Evolutionary conservation across 345 rosid species (phyloP), one percentile per base, ranked within the genome.

Genomic region (Eucalyptus regnans): DNA sequence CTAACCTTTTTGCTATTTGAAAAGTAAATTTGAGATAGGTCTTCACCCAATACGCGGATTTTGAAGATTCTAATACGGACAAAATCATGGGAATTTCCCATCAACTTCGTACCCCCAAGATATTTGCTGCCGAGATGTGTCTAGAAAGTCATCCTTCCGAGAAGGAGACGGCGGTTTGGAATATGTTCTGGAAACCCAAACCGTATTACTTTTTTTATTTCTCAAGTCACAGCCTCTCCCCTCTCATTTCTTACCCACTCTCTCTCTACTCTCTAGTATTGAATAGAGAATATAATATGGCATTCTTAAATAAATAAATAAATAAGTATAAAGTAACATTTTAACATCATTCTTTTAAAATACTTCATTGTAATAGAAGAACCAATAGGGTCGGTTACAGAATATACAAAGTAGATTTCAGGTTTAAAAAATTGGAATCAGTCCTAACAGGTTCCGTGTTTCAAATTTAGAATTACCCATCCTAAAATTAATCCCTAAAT

Each of bases 321-420:
- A 12, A n/a, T 6, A 64, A n/a, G 6, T n/a, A 66, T 0, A 16
- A 66, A n/a, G 80, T 31, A 33, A 68, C 43, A 16, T 66, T 16
- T 31, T 68, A 68, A 68, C 80, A 68, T 31, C 80, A 33, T 68
- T 68, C 80, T 68, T 68, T 8, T 0, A 41, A 68, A 31, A 17
- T 31, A 66, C 22, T 33, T 16, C 3, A 31, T 31, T 16, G 12
- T 33, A 8, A 68, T 31, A 68, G 17, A 33, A 68, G 10, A 68
- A 16, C 23, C 12, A 0, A 68, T 18, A 16, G 7, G 12, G 12
- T 68, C 12, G 0, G 4, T 33, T 68, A 9, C 0, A 31, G 1
- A 8, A 7, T 66, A 3, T 8, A 31, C 76, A 66, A 7, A n/a
- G 20, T n/a, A 6, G 10, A 64, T n/a, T 64, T 14, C 20, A n/a